Evolutionary conservation across 306 rosid genomes (phyloP).

Genomic region (Trifolium dubium): DNA sequence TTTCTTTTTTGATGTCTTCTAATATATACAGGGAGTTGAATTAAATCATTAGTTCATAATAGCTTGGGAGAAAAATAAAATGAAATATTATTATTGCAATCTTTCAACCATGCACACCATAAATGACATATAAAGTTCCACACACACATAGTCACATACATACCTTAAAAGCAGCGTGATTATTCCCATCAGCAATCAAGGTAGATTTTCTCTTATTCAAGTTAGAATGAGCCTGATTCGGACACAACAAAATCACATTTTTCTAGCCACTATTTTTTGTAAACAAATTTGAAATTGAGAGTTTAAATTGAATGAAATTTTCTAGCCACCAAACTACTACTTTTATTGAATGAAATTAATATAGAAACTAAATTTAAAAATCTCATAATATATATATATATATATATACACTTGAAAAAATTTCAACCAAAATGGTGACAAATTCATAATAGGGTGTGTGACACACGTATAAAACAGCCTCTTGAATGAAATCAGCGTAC

Average conservation of each 20-base stretch:
- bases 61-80: too few relatives aligned
- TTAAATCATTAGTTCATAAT: constrained; percentile 25
- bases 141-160: not conserved
- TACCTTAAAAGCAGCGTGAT: constrained; percentile 46
- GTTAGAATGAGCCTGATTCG: constrained; percentile 39
- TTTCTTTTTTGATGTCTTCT: constrained; percentile 42
- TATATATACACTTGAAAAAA: too few relatives aligned
- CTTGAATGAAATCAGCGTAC: constrained; percentile 31
- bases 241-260: constrained; percentile 16
- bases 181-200: constrained; percentile 20
- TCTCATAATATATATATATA: too few relatives aligned
- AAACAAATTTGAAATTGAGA: too few relatives aligned
- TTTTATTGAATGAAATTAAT: too few relatives aligned
- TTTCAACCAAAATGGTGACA: constrained; percentile 2
- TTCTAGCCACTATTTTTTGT: too few relatives aligned
- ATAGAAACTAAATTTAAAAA: too few relatives aligned
- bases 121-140: constrained; percentile 3
- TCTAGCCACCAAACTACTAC: too few relatives aligned
- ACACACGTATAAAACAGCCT: not conserved
- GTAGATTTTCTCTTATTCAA: constrained; percentile 44
- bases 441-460: constrained; percentile 18
- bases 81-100: too few relatives aligned
- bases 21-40: constrained; percentile 9
- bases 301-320: too few relatives aligned
- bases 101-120: too few relatives aligned